Percentiles rank a stretch among this genome's conserved stretches.
These are phyloP conservation scores for Hortiboletus campestris DNA, from an alignment of 768 basidiomycete species.

Conservation along the genomic window DNA sequence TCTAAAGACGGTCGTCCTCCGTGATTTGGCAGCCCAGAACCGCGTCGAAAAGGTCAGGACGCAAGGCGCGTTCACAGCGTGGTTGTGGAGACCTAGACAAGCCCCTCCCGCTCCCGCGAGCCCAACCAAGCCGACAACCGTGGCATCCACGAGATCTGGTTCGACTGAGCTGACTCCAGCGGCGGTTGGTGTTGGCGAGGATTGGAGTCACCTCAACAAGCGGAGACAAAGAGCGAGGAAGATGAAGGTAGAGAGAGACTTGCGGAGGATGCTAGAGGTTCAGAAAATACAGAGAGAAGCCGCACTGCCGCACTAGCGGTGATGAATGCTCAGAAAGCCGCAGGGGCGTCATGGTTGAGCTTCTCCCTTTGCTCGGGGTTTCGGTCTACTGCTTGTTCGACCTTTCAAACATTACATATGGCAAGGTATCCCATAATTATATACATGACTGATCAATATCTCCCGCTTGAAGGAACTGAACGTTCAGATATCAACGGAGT, in stretches of 20 bases:
- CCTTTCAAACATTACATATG: background rate
- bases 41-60: constrained; percentile 44
- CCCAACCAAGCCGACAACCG: background rate
- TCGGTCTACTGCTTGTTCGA: background rate
- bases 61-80: constrained; percentile 33
- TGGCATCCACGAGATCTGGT: background rate
- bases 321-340: background rate
- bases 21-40: constrained; percentile 40
- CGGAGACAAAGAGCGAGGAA: constrained; percentile 48
- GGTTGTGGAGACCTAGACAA: constrained; percentile 39
- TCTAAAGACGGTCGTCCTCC: constrained; percentile 52
- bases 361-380: background rate
- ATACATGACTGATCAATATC: background rate
- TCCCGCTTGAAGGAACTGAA: background rate
- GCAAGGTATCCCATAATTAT: background rate
- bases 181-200: constrained; percentile 36
- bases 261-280: constrained; percentile 38
- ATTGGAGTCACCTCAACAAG: constrained; percentile 57
- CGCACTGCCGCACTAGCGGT: background rate
- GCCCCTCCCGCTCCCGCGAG: background rate
- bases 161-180: constrained; percentile 18
- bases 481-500: background rate
- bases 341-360: background rate
- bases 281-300: constrained; percentile 23
- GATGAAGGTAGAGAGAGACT: constrained; percentile 44